These are phyloP conservation scores for Bryoerythrophyllum caledonicum DNA, from an alignment of 225 moss, liverwort and hornwort species.

Conservation along the genomic window DNA sequence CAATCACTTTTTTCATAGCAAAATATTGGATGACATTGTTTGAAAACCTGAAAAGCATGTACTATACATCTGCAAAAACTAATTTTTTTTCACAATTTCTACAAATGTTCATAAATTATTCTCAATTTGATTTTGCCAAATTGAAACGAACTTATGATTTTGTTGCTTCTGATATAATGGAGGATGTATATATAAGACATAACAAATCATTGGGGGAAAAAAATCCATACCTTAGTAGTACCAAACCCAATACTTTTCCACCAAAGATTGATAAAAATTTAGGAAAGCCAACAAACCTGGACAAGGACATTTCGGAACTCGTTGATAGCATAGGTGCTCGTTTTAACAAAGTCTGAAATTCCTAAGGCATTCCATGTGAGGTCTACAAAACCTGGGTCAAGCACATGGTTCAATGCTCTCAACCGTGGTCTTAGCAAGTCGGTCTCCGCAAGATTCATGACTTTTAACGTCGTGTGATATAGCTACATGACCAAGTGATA, in stretches of 20 bases:
- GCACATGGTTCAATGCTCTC: conserved; percentile 57
- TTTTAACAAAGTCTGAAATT: conserved; percentile 62
- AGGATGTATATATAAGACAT: too few species aligned
- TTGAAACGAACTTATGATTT: too few species aligned
- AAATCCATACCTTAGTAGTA: too few species aligned
- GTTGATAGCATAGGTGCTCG: conserved; percentile 53
- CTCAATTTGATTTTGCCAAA: too few species aligned
- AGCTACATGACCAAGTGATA: conserved; percentile 43
- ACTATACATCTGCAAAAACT: background rate
- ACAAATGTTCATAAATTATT: too few species aligned
- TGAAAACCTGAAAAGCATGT: background rate
- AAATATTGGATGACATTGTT: too few species aligned
- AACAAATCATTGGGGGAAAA: too few species aligned
- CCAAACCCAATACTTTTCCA: too few species aligned
- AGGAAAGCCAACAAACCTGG: conserved; percentile 40
- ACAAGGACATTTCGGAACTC: conserved; percentile 57
- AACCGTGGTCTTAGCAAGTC: conserved; percentile 48
- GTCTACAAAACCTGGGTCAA: conserved; percentile 82
- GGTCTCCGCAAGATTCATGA: conserved; percentile 64
- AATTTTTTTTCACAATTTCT: too few species aligned
- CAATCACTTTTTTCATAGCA: too few species aligned
- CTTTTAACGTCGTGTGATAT: conserved; percentile 55
- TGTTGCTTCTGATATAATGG: too few species aligned
- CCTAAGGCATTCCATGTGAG: conserved; percentile 93
- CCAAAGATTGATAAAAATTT: background rate